Percentiles rank a stretch among this genome's conserved stretches.
Evolutionary conservation across 441 rosid genomes (phyloP).

Genomic region (Erodium moschatum): DNA sequence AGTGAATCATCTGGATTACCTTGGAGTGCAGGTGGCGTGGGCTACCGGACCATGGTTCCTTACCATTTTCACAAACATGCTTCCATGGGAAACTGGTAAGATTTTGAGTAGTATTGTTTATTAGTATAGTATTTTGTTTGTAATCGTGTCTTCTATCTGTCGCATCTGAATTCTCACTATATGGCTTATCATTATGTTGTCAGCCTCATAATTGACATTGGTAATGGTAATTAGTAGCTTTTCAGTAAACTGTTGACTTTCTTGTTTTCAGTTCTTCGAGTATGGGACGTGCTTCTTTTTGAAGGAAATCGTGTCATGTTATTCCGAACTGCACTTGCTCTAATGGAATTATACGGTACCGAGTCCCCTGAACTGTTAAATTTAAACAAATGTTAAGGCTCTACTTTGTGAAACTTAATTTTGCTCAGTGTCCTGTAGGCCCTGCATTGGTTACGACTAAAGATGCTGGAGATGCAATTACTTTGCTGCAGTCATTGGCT

Average conservation of each 20-base stretch:
- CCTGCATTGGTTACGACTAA: slow-evolving; percentile 94
- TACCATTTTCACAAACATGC: slow-evolving; percentile 97
- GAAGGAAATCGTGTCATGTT: slow-evolving; percentile 98
- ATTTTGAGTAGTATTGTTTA: slow-evolving; percentile 33
- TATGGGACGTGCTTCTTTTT: slow-evolving; percentile 97
- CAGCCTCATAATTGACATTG: slow-evolving; percentile 4
- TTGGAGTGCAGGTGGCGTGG: slow-evolving; percentile 98
- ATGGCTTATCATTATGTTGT: too few relatives aligned
- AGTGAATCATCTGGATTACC: slow-evolving; percentile 96
- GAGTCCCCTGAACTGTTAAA: slow-evolving; percentile 20
- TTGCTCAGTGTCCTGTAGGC: slow-evolving; percentile 49
- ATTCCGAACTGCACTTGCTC: slow-evolving; percentile 85
- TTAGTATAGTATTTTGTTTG: slow-evolving; percentile 11
- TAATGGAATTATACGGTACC: slow-evolving; percentile 97
- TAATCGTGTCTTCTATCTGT: neutral
- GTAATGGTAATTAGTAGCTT: slow-evolving; percentile 15
- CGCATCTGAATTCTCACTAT: neutral
- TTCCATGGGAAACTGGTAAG: slow-evolving; percentile 99
- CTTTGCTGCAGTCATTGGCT: slow-evolving; percentile 84
- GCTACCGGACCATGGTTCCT: slow-evolving; percentile 98
- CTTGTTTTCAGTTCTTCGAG: slow-evolving; percentile 71
- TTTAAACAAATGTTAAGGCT: slow-evolving; percentile 15
- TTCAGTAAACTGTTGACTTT: slow-evolving; percentile 19
- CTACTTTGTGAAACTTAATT: slow-evolving; percentile 27
- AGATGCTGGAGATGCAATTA: slow-evolving; percentile 98